Evolutionary conservation across 306 rosid species (phyloP), one percentile per base, ranked within the genome.

Genomic region (Sechiopsis laciniata): DNA sequence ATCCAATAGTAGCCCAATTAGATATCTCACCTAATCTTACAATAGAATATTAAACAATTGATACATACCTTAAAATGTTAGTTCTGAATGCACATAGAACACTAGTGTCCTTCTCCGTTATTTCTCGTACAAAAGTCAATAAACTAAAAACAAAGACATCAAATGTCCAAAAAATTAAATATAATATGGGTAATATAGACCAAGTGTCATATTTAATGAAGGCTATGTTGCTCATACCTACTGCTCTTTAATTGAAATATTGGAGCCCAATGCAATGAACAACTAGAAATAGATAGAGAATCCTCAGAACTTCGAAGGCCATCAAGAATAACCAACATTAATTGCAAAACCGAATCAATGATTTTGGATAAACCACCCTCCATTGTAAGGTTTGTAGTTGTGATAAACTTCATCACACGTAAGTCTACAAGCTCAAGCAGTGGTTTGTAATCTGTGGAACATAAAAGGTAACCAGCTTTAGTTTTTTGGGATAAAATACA

Each of bases 181-280:
- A 51, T 42, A 75, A 40, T 40, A 40, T 40, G 14, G 48, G 66
- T 37, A 10, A 56, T 55, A 75, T 56, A 67, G 46, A 26, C 58
- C 26, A 80, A 76, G 56, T 57, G 56, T 46, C 58, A 42, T 12
- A 48, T 13, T 22, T 53, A 51, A 64, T 73, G 12, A 11, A 68
- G 72, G 59, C 72, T 78, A 79, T 81, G 91, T 94, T 90, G 42
- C 62, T 16, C 75, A 79, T 83, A 93, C 98, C 97, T 86, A 48
- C 81, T 65, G 76, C 78, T 81, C 73, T 50, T 81, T 53, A 80
- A 77, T 70, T 74, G 82, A 79, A 93, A 93, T 74, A 88, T 78
- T 16, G 91, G 88, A 81, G 89, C 83, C 98, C 97, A 93, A 52
- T 78, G 86, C 81, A 84, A 45, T 35, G 94, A 90, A 82, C 96